phyloP scores from a whole-genome alignment of 495 filamentous ascomycete species.

The Acidiella bohemica region DNA sequence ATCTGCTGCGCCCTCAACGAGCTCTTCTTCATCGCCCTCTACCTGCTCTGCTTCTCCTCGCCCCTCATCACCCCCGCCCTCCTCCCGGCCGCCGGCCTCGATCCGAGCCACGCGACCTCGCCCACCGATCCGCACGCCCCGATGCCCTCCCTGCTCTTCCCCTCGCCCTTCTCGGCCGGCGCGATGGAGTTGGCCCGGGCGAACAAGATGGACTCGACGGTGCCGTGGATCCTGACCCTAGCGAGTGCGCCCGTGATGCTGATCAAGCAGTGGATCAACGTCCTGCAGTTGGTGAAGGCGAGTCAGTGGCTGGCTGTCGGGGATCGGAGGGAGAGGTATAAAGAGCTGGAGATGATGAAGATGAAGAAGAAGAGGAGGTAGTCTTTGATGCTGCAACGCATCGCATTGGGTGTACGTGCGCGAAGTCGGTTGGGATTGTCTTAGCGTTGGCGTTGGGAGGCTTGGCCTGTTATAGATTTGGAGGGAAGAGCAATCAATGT shows the following conservation, averaged over 20 bases:
- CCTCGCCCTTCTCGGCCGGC: constrained; percentile 76
- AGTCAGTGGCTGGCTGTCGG: constrained; percentile 85
- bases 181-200: constrained; percentile 76
- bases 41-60: constrained; percentile 91
- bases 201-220: constrained; percentile 78
- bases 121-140: constrained; percentile 42
- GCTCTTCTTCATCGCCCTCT: constrained; percentile 91
- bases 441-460: not conserved
- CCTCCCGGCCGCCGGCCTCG: constrained; percentile 32
- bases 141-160: constrained; percentile 53
- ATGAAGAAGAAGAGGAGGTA: too few species aligned
- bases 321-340: constrained; percentile 47
- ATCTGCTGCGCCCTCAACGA: constrained; percentile 83
- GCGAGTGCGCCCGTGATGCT: constrained; percentile 75
- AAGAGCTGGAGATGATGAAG: constrained; percentile 26
- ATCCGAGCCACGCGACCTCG: not conserved
- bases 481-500: too few species aligned
- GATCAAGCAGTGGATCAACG: constrained; percentile 84
- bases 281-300: constrained; percentile 88
- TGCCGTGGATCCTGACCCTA: constrained; percentile 79
- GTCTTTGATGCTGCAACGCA: too few species aligned
- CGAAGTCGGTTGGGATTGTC: not conserved
- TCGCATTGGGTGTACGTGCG: too few species aligned
- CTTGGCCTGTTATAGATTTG: too few species aligned
- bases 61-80: constrained; percentile 74